A percentile compares a stretch with the other conserved stretches of the same genome.
phyloP scores from a whole-genome alignment of 768 basidiomycete species.

The Psilocybe tampanensis region DNA sequence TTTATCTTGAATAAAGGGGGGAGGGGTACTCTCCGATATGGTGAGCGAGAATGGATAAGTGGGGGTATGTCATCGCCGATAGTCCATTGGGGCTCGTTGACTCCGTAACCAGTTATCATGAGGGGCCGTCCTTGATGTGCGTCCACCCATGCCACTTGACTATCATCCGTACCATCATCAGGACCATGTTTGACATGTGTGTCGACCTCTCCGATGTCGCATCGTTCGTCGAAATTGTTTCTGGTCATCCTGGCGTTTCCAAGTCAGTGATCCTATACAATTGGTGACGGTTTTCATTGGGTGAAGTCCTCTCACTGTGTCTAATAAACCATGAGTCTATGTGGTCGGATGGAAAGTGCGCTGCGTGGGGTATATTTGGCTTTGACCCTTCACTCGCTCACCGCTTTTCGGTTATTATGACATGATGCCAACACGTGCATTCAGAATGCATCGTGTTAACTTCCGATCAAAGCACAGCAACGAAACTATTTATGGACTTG shows the following conservation, averaged over 20 bases:
- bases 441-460: no score
- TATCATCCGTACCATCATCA: background rate
- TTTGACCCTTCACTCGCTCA: background rate
- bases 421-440: no score
- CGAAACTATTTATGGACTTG: no score
- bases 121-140: background rate
- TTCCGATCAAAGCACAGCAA: no score
- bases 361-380: background rate
- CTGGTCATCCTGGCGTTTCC: no score
- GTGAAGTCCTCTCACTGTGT: background rate
- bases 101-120: background rate
- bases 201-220: background rate
- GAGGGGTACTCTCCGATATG: background rate
- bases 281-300: no score
- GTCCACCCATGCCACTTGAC: background rate
- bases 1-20: background rate
- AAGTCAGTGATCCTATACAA: no score
- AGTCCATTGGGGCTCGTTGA: constrained; percentile 2
- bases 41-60: background rate
- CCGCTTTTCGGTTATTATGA: no score
- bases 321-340: background rate
- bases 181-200: background rate
- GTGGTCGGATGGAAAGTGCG: background rate
- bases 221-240: background rate
- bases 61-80: background rate